Base-by-base conservation (phyloP, 2,329 filamentous ascomycete genomes). In the Aspergillus sp. region DNA sequence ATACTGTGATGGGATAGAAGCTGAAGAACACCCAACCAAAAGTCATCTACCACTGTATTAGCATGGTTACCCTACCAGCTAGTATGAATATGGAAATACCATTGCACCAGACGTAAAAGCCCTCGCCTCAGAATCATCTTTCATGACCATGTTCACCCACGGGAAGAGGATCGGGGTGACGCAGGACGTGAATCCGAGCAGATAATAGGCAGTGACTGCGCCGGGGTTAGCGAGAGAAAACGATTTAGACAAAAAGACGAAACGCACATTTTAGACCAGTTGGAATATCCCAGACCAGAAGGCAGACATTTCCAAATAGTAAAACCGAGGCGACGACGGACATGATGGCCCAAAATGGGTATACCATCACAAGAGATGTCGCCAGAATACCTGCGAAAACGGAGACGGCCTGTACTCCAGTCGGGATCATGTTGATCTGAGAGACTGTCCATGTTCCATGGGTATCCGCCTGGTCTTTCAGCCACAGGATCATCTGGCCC, bases 341-440 rank as follows among this genome's bases (percentile, higher is more conserved):
- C n/a, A 72, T 67, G 7, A 68, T 62, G 8, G 66, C 61, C 72
- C 71, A 74, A 2, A 68, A 65, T 4, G 71, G 71, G 52, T 75
- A 74, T 0, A 71, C 60, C 65, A 72, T 71, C 50, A 68, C 71
- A 4, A 73, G 62, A 0, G 66, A 67, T 0, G 72, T 74, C 1
- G 66, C 56, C 13, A 56, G 32, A 17, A 61, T 58, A 15, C 59
- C 59, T 2, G 75, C 76, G 0, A 77, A 64, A 13, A 80, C 82
- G 1, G 80, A 80, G 3, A 82, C 79, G 4, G 78, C 80, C 0
- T 79, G 76, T 1, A 82, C 76, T 32, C 79, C 80, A 0, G 80
- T 81, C 0, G 81, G 80, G 49, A 80, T 81, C 55, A 81, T 78
- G 68, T 83, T 83, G 15, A 81, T 70, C 59, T 82, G 76, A 2